These are phyloP conservation scores for Malus domestica DNA, from an alignment of 306 rosid genomes.

Conservation along the genomic window DNA sequence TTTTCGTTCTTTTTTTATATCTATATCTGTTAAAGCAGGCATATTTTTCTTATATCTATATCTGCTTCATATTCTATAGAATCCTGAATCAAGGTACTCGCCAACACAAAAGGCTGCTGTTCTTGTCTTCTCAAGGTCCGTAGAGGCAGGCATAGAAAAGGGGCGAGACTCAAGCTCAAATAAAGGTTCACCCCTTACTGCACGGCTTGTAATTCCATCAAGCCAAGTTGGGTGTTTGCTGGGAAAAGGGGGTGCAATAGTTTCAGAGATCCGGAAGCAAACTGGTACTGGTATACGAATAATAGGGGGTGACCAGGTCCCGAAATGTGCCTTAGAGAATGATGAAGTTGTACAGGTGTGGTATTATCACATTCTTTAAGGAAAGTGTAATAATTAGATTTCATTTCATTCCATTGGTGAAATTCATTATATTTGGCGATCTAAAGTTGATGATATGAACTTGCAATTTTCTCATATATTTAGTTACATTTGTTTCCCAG, in stretches of 20 bases:
- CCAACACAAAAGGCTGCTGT: constrained; percentile 85
- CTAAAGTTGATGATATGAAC: neutral
- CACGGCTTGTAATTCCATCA: constrained; percentile 66
- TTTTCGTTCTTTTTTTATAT: constrained; percentile 2
- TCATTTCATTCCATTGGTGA: constrained; percentile 3
- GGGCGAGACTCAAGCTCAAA: constrained; percentile 49
- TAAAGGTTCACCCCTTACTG: constrained; percentile 53
- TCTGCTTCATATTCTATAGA: constrained; percentile 36
- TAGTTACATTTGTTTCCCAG: constrained; percentile 32
- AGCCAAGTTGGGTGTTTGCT: constrained; percentile 92
- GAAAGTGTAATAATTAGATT: neutral
- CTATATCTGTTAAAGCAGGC: constrained; percentile 1
- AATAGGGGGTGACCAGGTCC: constrained; percentile 65
- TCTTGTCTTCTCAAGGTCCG: constrained; percentile 75
- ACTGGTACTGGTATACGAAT: constrained; percentile 75
- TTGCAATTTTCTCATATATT: neutral
- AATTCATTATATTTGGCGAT: constrained; percentile 2
- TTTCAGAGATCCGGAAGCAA: constrained; percentile 78
- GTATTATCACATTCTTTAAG: neutral
- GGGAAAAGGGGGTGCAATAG: constrained; percentile 87
- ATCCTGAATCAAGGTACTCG: constrained; percentile 73
- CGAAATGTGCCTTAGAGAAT: constrained; percentile 70
- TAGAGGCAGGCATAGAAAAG: constrained; percentile 63
- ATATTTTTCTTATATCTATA: neutral
- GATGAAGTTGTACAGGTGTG: constrained; percentile 78